Conservation (phyloP, 495 filamentous ascomycete genomes). For the Patellaria atrata region DNA sequence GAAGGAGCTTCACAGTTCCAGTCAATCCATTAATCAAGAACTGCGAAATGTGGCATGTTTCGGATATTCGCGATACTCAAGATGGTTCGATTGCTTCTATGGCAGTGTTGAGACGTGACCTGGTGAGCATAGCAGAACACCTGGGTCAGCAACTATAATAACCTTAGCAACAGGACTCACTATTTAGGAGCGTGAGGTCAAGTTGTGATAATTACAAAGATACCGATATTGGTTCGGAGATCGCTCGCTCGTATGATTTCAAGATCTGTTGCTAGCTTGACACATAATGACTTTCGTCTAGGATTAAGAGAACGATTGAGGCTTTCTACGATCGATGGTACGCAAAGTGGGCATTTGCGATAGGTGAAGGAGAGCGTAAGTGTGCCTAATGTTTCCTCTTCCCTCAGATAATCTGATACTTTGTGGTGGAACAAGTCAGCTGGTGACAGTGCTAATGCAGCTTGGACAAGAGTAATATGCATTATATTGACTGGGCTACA, state of each 20-base stretch:
- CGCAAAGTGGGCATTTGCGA: constrained; percentile 43
- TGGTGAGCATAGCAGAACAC: no score
- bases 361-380: constrained; percentile 42
- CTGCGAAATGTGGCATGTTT: constrained; percentile 54
- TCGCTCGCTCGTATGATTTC: constrained; percentile 44
- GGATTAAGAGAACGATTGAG: constrained; percentile 46
- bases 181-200: constrained; percentile 45
- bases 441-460: no score
- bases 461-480: no score
- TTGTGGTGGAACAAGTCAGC: constrained; percentile 1
- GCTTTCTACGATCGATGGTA: constrained; percentile 50
- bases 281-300: constrained; percentile 16
- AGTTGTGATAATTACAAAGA: constrained; percentile 45
- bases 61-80: constrained; percentile 45
- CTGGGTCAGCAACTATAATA: no score
- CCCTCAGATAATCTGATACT: neutral
- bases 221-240: constrained; percentile 35
- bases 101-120: constrained; percentile 49
- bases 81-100: constrained; percentile 57
- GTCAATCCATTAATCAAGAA: constrained; percentile 47
- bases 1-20: constrained; percentile 52
- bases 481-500: constrained; percentile 15
- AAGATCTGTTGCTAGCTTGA: neutral
- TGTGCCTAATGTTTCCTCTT: no score
- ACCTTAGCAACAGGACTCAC: no score